phyloP scores from a whole-genome alignment of 345 rosid species.

The Cardamine resedifolia region DNA sequence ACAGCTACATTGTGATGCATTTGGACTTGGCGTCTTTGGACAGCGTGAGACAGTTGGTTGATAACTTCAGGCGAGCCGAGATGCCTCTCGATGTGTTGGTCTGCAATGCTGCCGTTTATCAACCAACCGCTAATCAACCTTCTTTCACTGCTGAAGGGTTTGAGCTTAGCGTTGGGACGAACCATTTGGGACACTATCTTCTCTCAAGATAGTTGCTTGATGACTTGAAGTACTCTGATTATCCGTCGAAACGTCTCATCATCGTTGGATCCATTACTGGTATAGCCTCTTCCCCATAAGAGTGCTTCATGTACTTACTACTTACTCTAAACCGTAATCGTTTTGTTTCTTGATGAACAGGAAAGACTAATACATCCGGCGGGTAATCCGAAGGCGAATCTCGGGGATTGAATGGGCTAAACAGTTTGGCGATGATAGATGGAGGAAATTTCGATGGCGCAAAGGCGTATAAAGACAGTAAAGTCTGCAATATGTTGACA shows the following conservation, averaged over 20 bases:
- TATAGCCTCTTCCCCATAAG: background rate
- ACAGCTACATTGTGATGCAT: conserved; percentile 85
- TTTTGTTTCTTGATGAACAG: conserved; percentile 35
- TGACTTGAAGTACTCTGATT: conserved; percentile 74
- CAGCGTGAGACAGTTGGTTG: conserved; percentile 88
- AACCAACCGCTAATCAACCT: conserved; percentile 87
- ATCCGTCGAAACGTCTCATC: conserved; percentile 79
- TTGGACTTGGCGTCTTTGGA: conserved; percentile 86
- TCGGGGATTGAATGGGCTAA: conserved; percentile 85
- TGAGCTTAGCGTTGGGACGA: conserved; percentile 93
- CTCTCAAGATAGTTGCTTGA: conserved; percentile 79
- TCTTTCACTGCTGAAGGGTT: conserved; percentile 90
- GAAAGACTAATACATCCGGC: conserved; percentile 95
- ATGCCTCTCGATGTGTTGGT: conserved; percentile 86
- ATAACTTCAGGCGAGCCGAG: conserved; percentile 64
- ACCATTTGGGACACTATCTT: conserved; percentile 92
- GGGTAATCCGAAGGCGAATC: conserved; percentile 89
- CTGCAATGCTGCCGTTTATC: conserved; percentile 94
- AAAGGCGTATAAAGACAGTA: conserved; percentile 97
- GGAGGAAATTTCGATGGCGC: conserved; percentile 96
- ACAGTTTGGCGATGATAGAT: conserved; percentile 80
- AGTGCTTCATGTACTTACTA: background rate
- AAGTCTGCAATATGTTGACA: conserved; percentile 93
- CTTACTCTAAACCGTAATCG: background rate
- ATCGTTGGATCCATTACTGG: conserved; percentile 88